Percentiles rank a stretch among this genome's conserved stretches.
phyloP scores from a whole-genome alignment of 129 eudicot genomes.

The Kitagawia praeruptora region DNA sequence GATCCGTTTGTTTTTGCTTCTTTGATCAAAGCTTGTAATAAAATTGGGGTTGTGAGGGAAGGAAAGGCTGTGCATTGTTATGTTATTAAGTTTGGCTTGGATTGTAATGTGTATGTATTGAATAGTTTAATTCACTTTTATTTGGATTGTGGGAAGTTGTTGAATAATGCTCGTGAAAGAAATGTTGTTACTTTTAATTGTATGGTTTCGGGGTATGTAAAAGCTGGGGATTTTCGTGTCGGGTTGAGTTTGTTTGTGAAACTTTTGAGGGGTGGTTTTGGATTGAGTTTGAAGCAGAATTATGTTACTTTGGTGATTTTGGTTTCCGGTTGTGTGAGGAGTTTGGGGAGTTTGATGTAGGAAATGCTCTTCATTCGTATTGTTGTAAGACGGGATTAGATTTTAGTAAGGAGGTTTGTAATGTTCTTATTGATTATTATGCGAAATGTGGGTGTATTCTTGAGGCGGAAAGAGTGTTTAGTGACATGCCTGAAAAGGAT shows the following conservation, averaged over 20 bases:
- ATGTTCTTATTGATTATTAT: constrained; percentile 28
- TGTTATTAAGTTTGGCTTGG: constrained; percentile 14
- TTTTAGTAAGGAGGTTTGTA: constrained; percentile 17
- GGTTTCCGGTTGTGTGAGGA: constrained; percentile 27
- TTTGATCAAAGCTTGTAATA: constrained; percentile 27
- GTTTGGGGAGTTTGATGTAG: constrained; percentile 10
- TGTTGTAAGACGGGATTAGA: constrained; percentile 20
- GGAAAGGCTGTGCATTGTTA: constrained; percentile 25
- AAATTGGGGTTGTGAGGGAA: constrained; percentile 3
- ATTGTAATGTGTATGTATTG: constrained; percentile 18
- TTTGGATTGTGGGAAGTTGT: constrained; percentile 12
- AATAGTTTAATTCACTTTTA: constrained; percentile 27
- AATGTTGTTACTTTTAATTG: constrained; percentile 25
- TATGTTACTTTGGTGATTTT: constrained; percentile 25
- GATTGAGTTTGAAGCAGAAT: constrained; percentile 20
- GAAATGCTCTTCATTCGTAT: constrained; percentile 22
- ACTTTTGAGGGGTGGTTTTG: constrained; percentile 18
- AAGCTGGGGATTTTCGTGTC: constrained; percentile 4
- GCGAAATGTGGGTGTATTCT: constrained; percentile 11
- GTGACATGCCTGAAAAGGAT: constrained; percentile 20
- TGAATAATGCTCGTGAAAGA: constrained; percentile 19
- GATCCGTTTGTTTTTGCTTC: constrained; percentile 32
- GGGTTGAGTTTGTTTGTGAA: constrained; percentile 22
- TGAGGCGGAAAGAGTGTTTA: constrained; percentile 18
- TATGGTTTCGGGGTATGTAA: constrained; percentile 26